phyloP scores from a whole-genome alignment of 108 stramenopile genomes.

The Fragilariopsis cylindrus region DNA sequence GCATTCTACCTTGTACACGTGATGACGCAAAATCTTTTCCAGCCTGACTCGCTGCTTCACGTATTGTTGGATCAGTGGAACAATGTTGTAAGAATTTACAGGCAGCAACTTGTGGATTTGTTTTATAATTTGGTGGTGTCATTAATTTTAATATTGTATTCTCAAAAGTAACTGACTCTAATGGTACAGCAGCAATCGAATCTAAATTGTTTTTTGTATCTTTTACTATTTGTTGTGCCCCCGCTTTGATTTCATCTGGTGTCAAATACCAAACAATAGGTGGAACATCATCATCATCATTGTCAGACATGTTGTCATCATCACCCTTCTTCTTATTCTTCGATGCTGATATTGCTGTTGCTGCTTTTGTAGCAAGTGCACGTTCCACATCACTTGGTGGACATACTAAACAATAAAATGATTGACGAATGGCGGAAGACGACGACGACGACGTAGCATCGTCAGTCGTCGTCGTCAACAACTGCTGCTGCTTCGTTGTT shows the following conservation, averaged over 20 bases:
- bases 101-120: conserved; percentile 38
- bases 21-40: conserved; percentile 31
- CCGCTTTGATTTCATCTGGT: conserved; percentile 26
- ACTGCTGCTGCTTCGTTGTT: too few species aligned
- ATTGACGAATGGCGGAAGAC: background rate
- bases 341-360: background rate
- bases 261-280: conserved; percentile 47
- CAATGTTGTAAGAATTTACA: conserved; percentile 54
- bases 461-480: too few species aligned
- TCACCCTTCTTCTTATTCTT: too few species aligned
- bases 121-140: conserved; percentile 50
- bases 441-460: too few species aligned
- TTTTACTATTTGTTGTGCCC: conserved; percentile 22
- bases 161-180: conserved; percentile 38
- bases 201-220: conserved; percentile 36
- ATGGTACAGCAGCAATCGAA: conserved; percentile 30
- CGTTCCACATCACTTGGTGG: conserved; percentile 33
- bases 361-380: conserved; percentile 33
- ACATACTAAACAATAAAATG: conserved; percentile 31
- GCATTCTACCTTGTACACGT: conserved; percentile 38
- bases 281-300: conserved; percentile 18
- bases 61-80: conserved; percentile 27
- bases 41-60: conserved; percentile 41
- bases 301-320: too few species aligned
- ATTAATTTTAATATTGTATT: conserved; percentile 44